These are phyloP conservation scores for Poa pratensis DNA, from an alignment of 176 grass and related monocot genomes.

Conservation along the genomic window DNA sequence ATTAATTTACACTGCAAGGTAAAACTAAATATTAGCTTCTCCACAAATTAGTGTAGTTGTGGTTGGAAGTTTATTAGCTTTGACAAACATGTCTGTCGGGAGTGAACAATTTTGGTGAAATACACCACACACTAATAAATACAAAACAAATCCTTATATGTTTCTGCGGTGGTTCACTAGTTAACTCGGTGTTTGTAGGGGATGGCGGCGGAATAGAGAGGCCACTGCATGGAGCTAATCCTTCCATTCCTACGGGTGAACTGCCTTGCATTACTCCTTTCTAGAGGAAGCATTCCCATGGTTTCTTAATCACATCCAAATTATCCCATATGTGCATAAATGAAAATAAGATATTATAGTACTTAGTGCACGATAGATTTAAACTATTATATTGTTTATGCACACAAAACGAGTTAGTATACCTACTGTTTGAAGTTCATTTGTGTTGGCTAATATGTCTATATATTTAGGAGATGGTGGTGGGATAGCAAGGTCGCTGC, in stretches of 20 bases:
- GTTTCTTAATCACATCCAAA: neutral
- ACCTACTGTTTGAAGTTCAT: neutral
- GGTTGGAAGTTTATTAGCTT: no score
- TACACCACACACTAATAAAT: no score
- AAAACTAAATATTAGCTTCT: no score
- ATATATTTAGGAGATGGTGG: slow-evolving; percentile 8
- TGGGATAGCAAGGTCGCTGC: neutral
- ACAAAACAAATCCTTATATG: no score
- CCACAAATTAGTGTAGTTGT: no score
- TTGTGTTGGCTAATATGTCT: neutral
- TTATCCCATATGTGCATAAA: neutral
- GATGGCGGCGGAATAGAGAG: neutral
- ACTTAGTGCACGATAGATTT: neutral
- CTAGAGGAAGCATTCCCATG: neutral
- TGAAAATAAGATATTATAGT: neutral
- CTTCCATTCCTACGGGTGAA: neutral
- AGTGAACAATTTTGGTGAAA: no score
- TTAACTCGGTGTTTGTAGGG: neutral
- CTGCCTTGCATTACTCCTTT: neutral
- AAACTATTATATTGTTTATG: neutral
- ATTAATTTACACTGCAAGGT: no score
- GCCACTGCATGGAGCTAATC: neutral
- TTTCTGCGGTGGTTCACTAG: neutral
- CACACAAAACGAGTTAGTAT: no score
- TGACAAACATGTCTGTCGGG: no score